Evolutionary conservation across 139 green algal species (phyloP), one percentile per base, ranked within the genome.

Genomic region (Edaphochlamys debaryana): DNA sequence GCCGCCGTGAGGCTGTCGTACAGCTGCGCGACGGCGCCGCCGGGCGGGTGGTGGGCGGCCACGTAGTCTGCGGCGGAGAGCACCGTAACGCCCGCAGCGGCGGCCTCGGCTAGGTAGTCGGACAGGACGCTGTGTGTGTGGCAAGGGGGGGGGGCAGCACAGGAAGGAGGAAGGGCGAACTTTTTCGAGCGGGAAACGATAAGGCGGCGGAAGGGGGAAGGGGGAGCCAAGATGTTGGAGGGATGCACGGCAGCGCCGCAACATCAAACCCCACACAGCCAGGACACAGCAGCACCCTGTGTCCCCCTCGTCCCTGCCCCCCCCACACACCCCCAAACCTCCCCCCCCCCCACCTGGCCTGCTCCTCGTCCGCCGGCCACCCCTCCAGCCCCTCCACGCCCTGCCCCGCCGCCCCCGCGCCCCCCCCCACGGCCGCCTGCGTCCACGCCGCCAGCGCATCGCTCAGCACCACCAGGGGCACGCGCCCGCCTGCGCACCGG

Each of bases 391-490:
- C 11, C 48, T 34, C 50, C 48, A n/a, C 52, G 72, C 34, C 52
- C 50, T 15, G 11, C 50, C 71, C 50, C 19, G 13, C 37, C 25
- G 7, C 56, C 72, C 29, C 72, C 22, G 72, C 54, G 30, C 45
- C 45, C 45, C 54, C 30, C 22, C 54, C 17, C 54, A n/a, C 37
- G 29, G 36, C 73, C 37, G 54, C 73, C 54, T 27, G 56, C 9
- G 41, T 68, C 72, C 34, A 52, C 36, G 6, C 73, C 54, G 75
- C 75, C 60, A 82, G 75, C n/a, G 9, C 42, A 34, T 90, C 87
- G 0, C 85, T 90, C 0, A 92, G 58, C 3, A 93, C 64, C 23
- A 93, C 84, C 34, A 93, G 67, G 0, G 87, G 87, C 37, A 91
- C 30, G 6, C 62, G 36, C 7, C 84, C 56, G 1, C 79, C 80